Percentiles rank a stretch among this genome's conserved stretches.
phyloP scores from a whole-genome alignment of 306 rosid genomes.

The Ziziphus jujuba region DNA sequence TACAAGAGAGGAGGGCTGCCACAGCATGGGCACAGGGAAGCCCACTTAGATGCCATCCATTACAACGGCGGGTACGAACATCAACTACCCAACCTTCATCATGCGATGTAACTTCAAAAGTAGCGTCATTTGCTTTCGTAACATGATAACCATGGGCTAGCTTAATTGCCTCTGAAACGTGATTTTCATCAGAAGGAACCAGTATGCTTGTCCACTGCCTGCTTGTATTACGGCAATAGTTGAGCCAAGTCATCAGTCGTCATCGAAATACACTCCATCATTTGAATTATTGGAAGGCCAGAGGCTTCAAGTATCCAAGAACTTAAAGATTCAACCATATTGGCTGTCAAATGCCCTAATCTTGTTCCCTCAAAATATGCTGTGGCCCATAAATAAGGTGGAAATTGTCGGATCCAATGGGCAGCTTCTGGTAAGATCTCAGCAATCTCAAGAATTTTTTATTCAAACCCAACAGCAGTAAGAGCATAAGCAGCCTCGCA shows the following conservation, averaged over 20 bases:
- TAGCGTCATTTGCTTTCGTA: slow-evolving; percentile 40
- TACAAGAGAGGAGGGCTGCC: slow-evolving; percentile 51
- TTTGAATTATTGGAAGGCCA: slow-evolving; percentile 54
- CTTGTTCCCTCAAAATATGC: slow-evolving; percentile 54
- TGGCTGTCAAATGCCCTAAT: slow-evolving; percentile 52
- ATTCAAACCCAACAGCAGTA: slow-evolving; percentile 39
- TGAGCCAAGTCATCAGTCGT: slow-evolving; percentile 58
- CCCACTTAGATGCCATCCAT: slow-evolving; percentile 56
- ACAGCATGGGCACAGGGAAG: slow-evolving; percentile 59
- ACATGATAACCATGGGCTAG: slow-evolving; percentile 37
- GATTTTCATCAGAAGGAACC: slow-evolving; percentile 47
- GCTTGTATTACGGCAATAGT: slow-evolving; percentile 54
- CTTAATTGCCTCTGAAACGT: slow-evolving; percentile 42
- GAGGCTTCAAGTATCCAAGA: slow-evolving; percentile 51
- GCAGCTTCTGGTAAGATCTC: slow-evolving; percentile 50
- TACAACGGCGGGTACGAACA: slow-evolving; percentile 46
- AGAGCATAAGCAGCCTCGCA: slow-evolving; percentile 59
- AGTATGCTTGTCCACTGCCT: slow-evolving; percentile 57
- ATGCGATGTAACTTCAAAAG: slow-evolving; percentile 43
- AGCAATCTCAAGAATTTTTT: slow-evolving; percentile 43
- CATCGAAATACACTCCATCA: slow-evolving; percentile 58
- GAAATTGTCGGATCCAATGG: slow-evolving; percentile 47
- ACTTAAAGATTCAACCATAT: slow-evolving; percentile 41
- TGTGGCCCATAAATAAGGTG: slow-evolving; percentile 52
- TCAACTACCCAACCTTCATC: slow-evolving; percentile 46